A percentile compares a stretch with the other conserved stretches of the same genome.
phyloP scores from a whole-genome alignment of 805 yeast species.

The Wickerhamomyces alni region DNA sequence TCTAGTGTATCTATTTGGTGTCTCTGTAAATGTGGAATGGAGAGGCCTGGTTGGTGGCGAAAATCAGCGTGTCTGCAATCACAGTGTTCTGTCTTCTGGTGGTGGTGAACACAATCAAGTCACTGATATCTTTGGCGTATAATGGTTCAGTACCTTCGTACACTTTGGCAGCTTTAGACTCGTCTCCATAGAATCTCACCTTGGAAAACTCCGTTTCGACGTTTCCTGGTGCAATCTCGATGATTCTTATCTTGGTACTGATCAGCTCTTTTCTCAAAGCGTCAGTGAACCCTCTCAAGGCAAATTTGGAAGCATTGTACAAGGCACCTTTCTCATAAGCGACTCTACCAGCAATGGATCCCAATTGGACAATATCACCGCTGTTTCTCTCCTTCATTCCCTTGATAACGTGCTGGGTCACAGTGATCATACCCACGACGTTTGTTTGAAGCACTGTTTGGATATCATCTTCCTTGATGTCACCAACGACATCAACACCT shows the following conservation, averaged over 20 bases:
- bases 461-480: constrained; percentile 58
- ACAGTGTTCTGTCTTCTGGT: constrained; percentile 54
- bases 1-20: not conserved
- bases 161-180: constrained; percentile 44
- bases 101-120: constrained; percentile 46
- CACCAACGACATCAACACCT: constrained; percentile 76
- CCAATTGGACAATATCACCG: constrained; percentile 71
- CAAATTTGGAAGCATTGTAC: constrained; percentile 73
- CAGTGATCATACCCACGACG: constrained; percentile 76
- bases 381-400: constrained; percentile 61
- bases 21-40: constrained; percentile 56
- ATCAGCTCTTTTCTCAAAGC: constrained; percentile 70
- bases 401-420: constrained; percentile 74
- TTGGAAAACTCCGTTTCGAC: constrained; percentile 64
- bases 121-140: constrained; percentile 52
- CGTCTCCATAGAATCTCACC: constrained; percentile 55
- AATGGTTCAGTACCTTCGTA: constrained; percentile 55
- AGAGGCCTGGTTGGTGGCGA: constrained; percentile 81
- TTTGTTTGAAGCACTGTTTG: constrained; percentile 80
- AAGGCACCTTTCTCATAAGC: constrained; percentile 77
- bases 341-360: constrained; percentile 79
- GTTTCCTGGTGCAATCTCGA: constrained; percentile 63
- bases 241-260: constrained; percentile 58
- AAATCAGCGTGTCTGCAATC: constrained; percentile 69
- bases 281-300: constrained; percentile 66